A percentile compares a stretch with the other conserved stretches of the same genome.
Conservation (phyloP, 306 rosid genomes). For the Inga oerstediana region DNA sequence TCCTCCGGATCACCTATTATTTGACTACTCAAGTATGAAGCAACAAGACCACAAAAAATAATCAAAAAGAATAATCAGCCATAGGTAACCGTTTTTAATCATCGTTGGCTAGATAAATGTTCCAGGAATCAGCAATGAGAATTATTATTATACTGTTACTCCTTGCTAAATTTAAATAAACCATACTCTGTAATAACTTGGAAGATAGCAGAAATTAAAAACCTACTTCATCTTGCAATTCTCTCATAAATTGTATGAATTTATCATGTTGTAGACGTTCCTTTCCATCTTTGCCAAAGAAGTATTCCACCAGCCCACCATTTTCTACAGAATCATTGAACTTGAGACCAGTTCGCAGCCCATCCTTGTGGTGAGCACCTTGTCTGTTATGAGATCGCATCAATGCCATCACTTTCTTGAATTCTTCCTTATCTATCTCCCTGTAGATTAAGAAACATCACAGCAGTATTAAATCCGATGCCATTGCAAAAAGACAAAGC, state of each 20-base stretch:
- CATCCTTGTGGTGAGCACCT: constrained; percentile 70
- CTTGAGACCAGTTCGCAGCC: constrained; percentile 65
- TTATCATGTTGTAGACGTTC: constrained; percentile 63
- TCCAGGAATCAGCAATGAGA: constrained; percentile 18
- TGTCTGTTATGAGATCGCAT: constrained; percentile 87
- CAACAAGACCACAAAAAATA: not conserved
- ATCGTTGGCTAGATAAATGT: not conserved
- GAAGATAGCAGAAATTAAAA: constrained; percentile 7
- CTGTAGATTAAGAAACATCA: constrained; percentile 41
- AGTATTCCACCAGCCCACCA: constrained; percentile 85
- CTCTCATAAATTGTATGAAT: constrained; percentile 68
- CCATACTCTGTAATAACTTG: constrained; percentile 18
- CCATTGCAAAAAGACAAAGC: constrained; percentile 6
- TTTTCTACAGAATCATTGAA: constrained; percentile 69
- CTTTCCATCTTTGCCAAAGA: constrained; percentile 80
- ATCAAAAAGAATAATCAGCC: not conserved
- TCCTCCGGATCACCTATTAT: not conserved
- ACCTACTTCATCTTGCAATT: constrained; percentile 72
- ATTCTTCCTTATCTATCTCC: constrained; percentile 80
- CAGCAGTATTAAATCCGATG: constrained; percentile 14
- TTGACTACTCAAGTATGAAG: not conserved
- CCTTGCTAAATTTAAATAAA: constrained; percentile 25
- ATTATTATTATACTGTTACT: not conserved
- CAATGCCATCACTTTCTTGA: constrained; percentile 91
- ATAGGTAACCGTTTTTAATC: constrained; percentile 8